Conservation (phyloP, 2,329 filamentous ascomycete species). For the Aspergillus sp. region DNA sequence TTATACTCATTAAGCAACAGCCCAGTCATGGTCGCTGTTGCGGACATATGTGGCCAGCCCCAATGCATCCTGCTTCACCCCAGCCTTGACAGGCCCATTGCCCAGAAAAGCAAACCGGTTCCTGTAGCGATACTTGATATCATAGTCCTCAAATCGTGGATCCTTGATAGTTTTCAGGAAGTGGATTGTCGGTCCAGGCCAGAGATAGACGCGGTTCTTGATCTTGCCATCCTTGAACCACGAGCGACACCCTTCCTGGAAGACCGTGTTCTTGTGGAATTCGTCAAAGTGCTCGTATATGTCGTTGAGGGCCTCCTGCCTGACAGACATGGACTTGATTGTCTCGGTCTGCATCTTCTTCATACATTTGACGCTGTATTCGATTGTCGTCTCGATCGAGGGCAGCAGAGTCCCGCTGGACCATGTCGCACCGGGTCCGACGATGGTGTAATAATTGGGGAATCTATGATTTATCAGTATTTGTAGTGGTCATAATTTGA, state of each 20-base stretch:
- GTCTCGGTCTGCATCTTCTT: conserved; percentile 27
- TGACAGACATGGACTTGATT: conserved; percentile 38
- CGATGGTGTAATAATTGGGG: conserved; percentile 46
- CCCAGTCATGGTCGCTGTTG: conserved; percentile 1
- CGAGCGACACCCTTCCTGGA: conserved; percentile 31
- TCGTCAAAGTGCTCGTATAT: conserved; percentile 34
- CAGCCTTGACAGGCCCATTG: not conserved
- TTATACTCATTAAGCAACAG: not conserved
- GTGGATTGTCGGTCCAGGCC: not conserved
- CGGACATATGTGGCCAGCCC: conserved; percentile 1
- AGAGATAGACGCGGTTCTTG: not conserved
- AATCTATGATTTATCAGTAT: conserved; percentile 28
- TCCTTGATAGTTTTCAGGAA: not conserved
- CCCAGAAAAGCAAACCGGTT: conserved; percentile 7
- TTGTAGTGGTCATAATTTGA: not conserved
- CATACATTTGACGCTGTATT: conserved; percentile 43
- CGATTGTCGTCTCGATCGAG: conserved; percentile 38
- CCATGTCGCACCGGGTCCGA: conserved; percentile 33
- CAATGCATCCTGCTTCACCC: not conserved
- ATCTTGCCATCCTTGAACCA: conserved; percentile 33
- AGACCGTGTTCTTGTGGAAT: conserved; percentile 34
- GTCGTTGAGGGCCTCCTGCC: conserved; percentile 36
- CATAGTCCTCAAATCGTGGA: conserved; percentile 6
- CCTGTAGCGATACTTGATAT: not conserved
- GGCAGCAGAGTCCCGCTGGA: conserved; percentile 39